Base-by-base conservation (phyloP, 2,329 filamentous ascomycete genomes). In the Thelonectria rubi region DNA sequence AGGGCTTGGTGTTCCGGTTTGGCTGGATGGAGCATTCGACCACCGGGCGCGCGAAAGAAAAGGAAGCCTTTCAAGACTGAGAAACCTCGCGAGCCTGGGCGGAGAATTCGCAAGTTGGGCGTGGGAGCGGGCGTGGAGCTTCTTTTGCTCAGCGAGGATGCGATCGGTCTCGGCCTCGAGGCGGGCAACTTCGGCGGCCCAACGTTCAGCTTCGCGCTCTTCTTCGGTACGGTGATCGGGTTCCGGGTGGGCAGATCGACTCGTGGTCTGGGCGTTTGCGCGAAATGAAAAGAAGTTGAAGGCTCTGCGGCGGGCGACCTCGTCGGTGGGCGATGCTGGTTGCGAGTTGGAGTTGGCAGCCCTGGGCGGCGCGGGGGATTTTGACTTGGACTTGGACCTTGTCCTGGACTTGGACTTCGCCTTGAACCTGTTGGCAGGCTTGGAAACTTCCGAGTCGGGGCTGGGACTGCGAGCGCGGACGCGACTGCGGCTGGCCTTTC, bases 121-220 rank as follows among this genome's bases (percentile, higher is more conserved):
- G 63, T 81, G 78, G 20, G 82, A 76, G 55, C 81, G 78, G 50
- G 78, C 77, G 64, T 84, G 80, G 55, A 80, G 79, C 67, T 78
- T 81, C 73, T 81, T 82, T 70, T 84, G 81, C 65, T 84, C 81
- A 21, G 79, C 79, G 46, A 82, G 73, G 46, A 81, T 79, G 61
- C 81, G 79, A 66, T 84, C 78, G 34, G 78, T 81, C 66, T 85
- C 82, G 39, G 76, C 78, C 61, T 83, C 79, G 55, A 79, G 75
- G 57, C 77, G 81, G 57, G 80, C 79, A 48, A 78, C 74, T 64
- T 80, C 78, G 64, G 77, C 73, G 15, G 74, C 76, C 70, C 74
- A 75, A 49, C 67, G 73, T 40, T 75, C 71, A 42, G 67, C 69
- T 61, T 72, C 66, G 24, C 62, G 55, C 32, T 69, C 58, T 47